These are phyloP conservation scores for Macaranga tanarius DNA, from an alignment of 441 rosid species.

Conservation along the genomic window DNA sequence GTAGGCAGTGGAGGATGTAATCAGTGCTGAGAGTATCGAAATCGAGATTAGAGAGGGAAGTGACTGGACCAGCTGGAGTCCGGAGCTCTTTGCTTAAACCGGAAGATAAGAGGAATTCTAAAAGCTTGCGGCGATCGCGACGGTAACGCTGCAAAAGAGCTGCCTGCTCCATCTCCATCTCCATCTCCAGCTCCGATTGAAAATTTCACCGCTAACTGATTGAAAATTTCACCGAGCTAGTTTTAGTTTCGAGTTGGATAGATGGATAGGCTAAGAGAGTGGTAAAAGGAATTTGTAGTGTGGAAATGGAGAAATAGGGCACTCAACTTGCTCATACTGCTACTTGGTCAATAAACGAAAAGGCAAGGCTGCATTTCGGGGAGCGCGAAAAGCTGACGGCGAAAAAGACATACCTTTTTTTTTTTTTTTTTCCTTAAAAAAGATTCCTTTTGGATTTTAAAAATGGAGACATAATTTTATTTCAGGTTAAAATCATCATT, in stretches of 20 bases:
- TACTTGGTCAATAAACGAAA: conserved; percentile 5
- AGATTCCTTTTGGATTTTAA: too few species aligned
- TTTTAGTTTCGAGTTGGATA: not conserved
- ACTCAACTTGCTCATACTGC: too few species aligned
- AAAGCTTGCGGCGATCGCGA: conserved; percentile 85
- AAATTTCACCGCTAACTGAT: too few species aligned
- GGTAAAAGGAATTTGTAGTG: too few species aligned
- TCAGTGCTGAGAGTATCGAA: conserved; percentile 77
- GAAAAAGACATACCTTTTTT: conserved; percentile 21
- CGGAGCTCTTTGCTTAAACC: conserved; percentile 60
- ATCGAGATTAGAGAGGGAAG: conserved; percentile 51
- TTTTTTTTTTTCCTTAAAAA: too few species aligned
- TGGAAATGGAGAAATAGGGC: too few species aligned
- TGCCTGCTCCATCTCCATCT: conserved; percentile 20
- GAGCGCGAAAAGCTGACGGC: conserved; percentile 55
- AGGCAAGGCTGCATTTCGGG: conserved; percentile 25
- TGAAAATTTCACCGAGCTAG: too few species aligned
- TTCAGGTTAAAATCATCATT: too few species aligned
- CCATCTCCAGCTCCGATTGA: too few species aligned
- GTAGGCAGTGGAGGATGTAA: conserved; percentile 60
- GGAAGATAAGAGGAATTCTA: conserved; percentile 68
- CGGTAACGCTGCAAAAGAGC: conserved; percentile 65
- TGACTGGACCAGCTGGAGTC: conserved; percentile 48
- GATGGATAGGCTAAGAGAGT: too few species aligned
- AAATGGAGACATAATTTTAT: too few species aligned